Evolutionary conservation across 139 green algal genomes (phyloP), one percentile per base, ranked within the genome.

Genomic region (Haematococcus sp.): DNA sequence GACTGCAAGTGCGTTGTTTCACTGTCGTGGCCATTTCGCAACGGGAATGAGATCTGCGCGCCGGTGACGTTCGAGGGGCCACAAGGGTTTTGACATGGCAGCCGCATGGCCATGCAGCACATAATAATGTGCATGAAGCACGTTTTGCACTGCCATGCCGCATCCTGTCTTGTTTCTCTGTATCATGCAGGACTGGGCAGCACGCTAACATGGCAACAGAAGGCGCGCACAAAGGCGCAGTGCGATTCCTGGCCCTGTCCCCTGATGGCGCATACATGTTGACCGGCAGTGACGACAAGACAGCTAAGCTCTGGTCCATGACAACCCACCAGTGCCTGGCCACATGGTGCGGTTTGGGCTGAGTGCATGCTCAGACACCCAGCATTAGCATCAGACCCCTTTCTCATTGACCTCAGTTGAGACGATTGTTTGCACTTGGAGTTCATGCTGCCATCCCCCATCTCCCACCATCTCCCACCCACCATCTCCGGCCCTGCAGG

Each of bases 281-380:
- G 20, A 82, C 84, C 0, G 87, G 76, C 30, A 73, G 70, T 3
- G 89, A 94, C 55, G 85, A 92, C 81, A 93, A 93, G 74, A 44
- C 52, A 0, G 63, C 61, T 0, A 69, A 78, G 51, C 69, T 88
- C n/a, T 91, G 84, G 82, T 34, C 49, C 22, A 68, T 71, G 11
- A 28, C 27, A 4, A 61, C 64, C 46, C 79, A 77, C 66, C 49
- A 70, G 67, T 79, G 76, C 49, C 15, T 85, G 9, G 63, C 69
- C 23, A 68, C 56, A 16, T 76, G 85, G 84, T 89, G 44, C 78
- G 80, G n/a, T n/a, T 56, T 72, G 34, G 65, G 27, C 32, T 64
- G 20, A 33, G 54, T n/a, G 22, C 65, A 64, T 28, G 27, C 15
- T 15, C 22, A 9, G 20, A n/a, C n/a, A n/a, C n/a, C n/a, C n/a